Percentiles rank a stretch among this genome's conserved stretches.
Evolutionary conservation across 1,284 basidiomycete species (phyloP).

Genomic region (Phaffia rhodozyma): DNA sequence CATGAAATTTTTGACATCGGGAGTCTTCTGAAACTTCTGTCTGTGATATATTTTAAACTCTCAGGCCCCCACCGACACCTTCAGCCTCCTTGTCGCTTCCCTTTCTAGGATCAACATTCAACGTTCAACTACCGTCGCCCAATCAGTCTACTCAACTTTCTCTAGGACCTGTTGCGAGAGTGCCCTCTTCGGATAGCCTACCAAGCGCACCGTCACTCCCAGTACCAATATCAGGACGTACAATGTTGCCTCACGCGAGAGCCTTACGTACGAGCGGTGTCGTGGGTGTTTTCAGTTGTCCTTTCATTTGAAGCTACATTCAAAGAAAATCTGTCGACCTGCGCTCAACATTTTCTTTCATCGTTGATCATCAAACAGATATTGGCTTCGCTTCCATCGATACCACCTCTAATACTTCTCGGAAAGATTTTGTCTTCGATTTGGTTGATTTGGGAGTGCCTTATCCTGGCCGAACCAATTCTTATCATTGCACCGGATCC

Average conservation of each 20-base stretch:
- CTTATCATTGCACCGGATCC: conserved; percentile 56
- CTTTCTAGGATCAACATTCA: conserved; percentile 15
- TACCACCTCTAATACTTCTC: conserved; percentile 59
- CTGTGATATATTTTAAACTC: not conserved
- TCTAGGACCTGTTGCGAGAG: not conserved
- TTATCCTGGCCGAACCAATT: conserved; percentile 76
- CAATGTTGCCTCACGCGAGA: no score
- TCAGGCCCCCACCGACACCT: conserved; percentile 18
- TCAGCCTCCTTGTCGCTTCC: conserved; percentile 14
- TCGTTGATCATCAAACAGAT: conserved; percentile 33
- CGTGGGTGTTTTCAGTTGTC: not conserved
- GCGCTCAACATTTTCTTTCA: conserved; percentile 10
- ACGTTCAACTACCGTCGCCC: conserved; percentile 6
- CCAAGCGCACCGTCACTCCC: no score
- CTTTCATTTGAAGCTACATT: conserved; percentile 34
- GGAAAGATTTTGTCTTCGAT: conserved; percentile 61
- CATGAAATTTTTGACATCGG: not conserved
- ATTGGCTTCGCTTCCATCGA: conserved; percentile 60
- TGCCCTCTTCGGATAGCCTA: not conserved
- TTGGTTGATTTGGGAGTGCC: conserved; percentile 91
- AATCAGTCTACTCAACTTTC: conserved; percentile 14
- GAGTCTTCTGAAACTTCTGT: not conserved
- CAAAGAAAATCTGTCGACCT: conserved; percentile 18
- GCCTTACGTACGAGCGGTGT: no score
- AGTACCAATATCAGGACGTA: no score